phyloP scores from a whole-genome alignment of 805 yeast species.

The Saccharomycopsis babjevae region DNA sequence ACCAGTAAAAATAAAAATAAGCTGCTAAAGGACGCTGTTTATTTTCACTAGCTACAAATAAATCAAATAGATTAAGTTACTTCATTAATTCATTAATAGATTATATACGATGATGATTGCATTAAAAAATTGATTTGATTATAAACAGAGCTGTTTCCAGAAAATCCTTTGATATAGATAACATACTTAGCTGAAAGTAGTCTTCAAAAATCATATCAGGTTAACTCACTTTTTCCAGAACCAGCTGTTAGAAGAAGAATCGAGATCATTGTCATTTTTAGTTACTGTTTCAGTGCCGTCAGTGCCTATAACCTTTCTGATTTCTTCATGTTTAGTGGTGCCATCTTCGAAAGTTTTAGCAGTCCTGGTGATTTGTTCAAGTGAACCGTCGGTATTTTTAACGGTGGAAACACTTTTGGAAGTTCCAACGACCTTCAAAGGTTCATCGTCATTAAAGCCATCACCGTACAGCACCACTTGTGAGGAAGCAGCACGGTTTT shows the following conservation, averaged over 20 bases:
- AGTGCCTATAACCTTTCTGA: conserved; percentile 29
- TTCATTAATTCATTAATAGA: no score
- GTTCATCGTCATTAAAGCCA: neutral
- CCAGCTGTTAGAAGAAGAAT: conserved; percentile 12
- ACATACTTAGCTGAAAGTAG: no score
- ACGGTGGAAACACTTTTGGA: conserved; percentile 29
- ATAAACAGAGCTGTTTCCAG: no score
- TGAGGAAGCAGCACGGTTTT: neutral
- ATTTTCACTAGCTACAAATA: no score
- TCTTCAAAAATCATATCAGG: no score
- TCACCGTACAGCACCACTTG: neutral
- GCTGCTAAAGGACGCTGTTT: no score
- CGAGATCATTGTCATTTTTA: conserved; percentile 22
- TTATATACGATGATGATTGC: no score
- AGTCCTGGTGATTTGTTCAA: conserved; percentile 30
- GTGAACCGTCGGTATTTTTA: conserved; percentile 33
- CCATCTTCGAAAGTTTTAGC: conserved; percentile 37
- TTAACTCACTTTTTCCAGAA: conserved; percentile 14
- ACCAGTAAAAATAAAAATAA: no score
- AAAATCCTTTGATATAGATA: no score
- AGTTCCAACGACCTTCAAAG: conserved; percentile 28
- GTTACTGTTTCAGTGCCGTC: conserved; percentile 28
- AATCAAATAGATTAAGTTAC: no score
- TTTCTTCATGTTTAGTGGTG: conserved; percentile 28
- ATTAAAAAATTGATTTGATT: no score